Evolutionary conservation across 1,139 yeast species (phyloP).

Genomic region (Diutina catenulata): DNA sequence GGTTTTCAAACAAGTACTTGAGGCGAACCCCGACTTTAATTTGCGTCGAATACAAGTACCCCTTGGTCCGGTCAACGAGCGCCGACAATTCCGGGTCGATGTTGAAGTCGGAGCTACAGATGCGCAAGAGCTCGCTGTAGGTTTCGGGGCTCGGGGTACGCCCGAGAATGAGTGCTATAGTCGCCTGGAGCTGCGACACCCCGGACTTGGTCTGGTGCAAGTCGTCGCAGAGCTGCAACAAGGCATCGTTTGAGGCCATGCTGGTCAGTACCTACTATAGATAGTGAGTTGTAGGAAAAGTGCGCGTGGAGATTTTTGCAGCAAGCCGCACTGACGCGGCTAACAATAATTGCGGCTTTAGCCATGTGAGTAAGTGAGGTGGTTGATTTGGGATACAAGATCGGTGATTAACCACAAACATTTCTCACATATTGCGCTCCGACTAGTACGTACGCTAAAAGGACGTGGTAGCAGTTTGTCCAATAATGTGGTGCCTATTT

Average conservation of each 20-base stretch:
- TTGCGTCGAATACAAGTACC: constrained; percentile 1
- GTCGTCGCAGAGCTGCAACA: constrained; percentile 1
- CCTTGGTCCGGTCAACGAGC: constrained; percentile 3
- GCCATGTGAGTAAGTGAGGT: no score
- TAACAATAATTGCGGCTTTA: no score
- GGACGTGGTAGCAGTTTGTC: no score
- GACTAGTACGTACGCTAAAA: no score
- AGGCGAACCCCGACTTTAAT: constrained; percentile 4
- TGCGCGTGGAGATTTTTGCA: no score
- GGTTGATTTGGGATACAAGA: no score
- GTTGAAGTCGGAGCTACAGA: not conserved
- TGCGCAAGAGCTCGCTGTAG: constrained; percentile 1
- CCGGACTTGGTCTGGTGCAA: constrained; percentile 1
- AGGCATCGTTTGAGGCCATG: constrained; percentile 5
- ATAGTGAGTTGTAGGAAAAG: no score
- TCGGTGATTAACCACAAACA: no score
- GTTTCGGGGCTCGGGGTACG: constrained; percentile 4
- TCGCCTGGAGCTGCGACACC: constrained; percentile 4
- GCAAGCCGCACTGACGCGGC: no score
- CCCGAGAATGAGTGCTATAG: not conserved
- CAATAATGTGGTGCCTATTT: no score
- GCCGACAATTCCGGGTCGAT: constrained; percentile 5
- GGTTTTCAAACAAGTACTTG: not conserved
- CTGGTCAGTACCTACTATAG: no score
- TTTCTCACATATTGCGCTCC: no score